A percentile compares a stretch with the other conserved stretches of the same genome.
phyloP scores from a whole-genome alignment of 768 basidiomycete genomes.

The Hortiboletus flavorubellus region DNA sequence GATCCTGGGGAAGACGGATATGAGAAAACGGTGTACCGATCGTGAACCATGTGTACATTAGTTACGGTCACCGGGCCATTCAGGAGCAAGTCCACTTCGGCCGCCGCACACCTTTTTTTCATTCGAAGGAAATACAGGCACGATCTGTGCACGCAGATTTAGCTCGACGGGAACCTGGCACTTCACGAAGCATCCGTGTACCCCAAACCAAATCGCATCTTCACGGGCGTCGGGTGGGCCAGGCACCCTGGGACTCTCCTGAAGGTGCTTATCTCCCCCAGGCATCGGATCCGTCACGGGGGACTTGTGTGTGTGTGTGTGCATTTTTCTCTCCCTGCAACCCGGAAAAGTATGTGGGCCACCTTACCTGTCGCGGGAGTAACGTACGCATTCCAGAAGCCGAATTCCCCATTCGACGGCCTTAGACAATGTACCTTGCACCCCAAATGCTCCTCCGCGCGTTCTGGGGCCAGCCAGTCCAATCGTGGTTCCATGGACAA shows the following conservation, averaged over 20 bases:
- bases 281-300: slow-evolving; percentile 9
- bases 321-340: not conserved
- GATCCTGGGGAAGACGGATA: slow-evolving; percentile 10
- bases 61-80: slow-evolving; percentile 18
- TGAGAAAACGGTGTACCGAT: slow-evolving; percentile 22
- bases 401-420: not conserved
- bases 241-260: slow-evolving; percentile 2
- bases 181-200: slow-evolving; percentile 14
- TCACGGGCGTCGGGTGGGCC: not conserved
- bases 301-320: not conserved
- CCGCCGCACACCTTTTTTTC: slow-evolving; percentile 22
- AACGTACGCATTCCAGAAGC: not conserved
- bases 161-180: slow-evolving; percentile 5
- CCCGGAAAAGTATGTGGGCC: slow-evolving; percentile 1
- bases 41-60: slow-evolving; percentile 16
- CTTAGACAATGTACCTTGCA: not conserved
- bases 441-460: not conserved
- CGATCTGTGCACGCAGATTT: slow-evolving; percentile 8
- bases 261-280: slow-evolving; percentile 6
- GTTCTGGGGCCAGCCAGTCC: slow-evolving; percentile 4
- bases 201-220: slow-evolving; percentile 9
- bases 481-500: not conserved
- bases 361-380: not conserved
- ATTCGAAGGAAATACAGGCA: slow-evolving; percentile 22
- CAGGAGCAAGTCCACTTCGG: slow-evolving; percentile 26